Evolutionary conservation across 768 basidiomycete species (phyloP), one percentile per base, ranked within the genome.

Genomic region (Lentinus tigrinus): DNA sequence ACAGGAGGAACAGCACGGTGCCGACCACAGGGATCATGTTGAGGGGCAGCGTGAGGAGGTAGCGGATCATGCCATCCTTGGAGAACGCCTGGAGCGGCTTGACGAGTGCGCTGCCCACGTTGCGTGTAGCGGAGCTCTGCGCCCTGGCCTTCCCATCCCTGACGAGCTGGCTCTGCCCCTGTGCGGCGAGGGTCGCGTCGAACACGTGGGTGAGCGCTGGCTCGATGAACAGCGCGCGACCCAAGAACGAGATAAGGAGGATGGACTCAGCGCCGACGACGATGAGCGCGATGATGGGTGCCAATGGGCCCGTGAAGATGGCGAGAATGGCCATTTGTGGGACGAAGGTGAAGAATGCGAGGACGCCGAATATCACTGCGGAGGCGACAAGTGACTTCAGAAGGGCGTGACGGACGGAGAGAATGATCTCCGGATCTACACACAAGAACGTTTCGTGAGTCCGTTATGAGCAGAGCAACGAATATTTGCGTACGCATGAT

Each of bases 1-100:
- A 79, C 34, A 82, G 64, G 21, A 88, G 67, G 73, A 91, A 89
- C 57, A 84, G 65, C 16, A 76, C 79, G 2, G 87, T 87, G 7
- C 88, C 87, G 39, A 88, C 75, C 23, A 80, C 77, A 0, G 88
- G 88, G 24, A 91, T 78, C 31, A 83, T 70, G 72, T 89, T 91
- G 51, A 89, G 76, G 17, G 88, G 88, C 6, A 89, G 73, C 4
- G 83, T 84, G 23, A 87, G 63, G 37, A 88, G 63, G 67, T 89
- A 91, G 63, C 83, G 74, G 17, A 85, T 63, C 43, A 87, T 63
- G 14, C 77, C 76, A 42, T 76, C 76, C 38, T 71, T 73, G 37
- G 74, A 75, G 60, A 82, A 76, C 19, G 73, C 73, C 46, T 74
- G 69, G 24, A 83, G 67, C 11, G 82, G 80, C 61, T 78, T 77